Conservation (phyloP, 1,284 basidiomycete species). For the Cystobasidiaceae sp. region DNA sequence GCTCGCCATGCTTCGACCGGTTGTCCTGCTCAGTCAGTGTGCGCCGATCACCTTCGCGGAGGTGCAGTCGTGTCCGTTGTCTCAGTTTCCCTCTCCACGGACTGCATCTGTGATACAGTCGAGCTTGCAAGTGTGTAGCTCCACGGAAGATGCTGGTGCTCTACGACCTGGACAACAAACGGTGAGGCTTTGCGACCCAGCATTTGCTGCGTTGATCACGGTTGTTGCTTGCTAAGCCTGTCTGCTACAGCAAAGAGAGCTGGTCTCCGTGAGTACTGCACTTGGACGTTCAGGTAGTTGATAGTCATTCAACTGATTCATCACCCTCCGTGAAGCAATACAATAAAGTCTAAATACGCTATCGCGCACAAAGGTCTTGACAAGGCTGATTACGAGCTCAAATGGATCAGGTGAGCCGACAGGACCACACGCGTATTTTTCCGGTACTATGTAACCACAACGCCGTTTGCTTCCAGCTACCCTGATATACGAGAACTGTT, state of each 20-base stretch:
- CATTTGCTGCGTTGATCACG: not conserved
- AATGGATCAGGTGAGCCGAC: constrained; percentile 20
- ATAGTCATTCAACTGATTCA: not conserved
- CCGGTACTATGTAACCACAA: too few species aligned
- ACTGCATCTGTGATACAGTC: too few species aligned
- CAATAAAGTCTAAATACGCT: constrained; percentile 6
- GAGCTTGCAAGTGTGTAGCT: too few species aligned
- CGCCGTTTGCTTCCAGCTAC: not conserved
- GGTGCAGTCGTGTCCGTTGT: too few species aligned
- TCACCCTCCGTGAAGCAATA: not conserved
- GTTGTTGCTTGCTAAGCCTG: not conserved
- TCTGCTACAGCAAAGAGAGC: constrained; percentile 4
- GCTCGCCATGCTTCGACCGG: too few species aligned
- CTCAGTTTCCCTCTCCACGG: too few species aligned
- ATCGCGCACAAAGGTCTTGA: constrained; percentile 3
- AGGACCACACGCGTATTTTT: not conserved
- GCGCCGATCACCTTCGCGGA: too few species aligned
- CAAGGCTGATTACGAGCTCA: constrained; percentile 12
- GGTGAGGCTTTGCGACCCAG: not conserved
- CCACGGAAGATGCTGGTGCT: constrained; percentile 17
- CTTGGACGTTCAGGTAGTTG: too few species aligned
- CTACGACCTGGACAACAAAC: constrained; percentile 14
- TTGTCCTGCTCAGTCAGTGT: too few species aligned
- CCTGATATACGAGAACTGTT: constrained; percentile 16
- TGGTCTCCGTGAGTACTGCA: constrained; percentile 12